phyloP scores from a whole-genome alignment of 441 rosid genomes.

The Rhodomyrtus psidioides region DNA sequence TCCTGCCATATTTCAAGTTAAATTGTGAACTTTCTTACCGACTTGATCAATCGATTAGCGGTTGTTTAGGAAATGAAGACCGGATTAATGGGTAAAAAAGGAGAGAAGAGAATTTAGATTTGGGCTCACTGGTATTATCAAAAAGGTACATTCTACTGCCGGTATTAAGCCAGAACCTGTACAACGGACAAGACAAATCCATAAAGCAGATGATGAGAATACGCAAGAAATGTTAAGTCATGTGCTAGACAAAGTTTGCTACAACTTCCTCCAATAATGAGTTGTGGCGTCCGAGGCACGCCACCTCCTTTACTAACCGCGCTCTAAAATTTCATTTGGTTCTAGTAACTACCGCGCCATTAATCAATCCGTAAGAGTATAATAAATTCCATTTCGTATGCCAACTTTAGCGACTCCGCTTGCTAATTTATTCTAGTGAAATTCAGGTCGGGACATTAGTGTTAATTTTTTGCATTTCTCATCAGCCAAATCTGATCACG shows the following conservation, averaged over 20 bases:
- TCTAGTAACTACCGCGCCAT: too few relatives aligned
- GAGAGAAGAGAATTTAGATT: neutral
- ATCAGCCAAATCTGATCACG: neutral
- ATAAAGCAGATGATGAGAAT: neutral
- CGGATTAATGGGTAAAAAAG: neutral
- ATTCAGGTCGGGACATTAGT: neutral
- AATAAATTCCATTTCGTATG: too few relatives aligned
- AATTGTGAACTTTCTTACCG: neutral
- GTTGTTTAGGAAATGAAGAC: neutral
- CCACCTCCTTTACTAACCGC: too few relatives aligned
- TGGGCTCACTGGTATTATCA: neutral
- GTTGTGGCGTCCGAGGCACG: too few relatives aligned
- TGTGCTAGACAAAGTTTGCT: neutral
- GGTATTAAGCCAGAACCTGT: neutral
- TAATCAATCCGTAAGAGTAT: too few relatives aligned
- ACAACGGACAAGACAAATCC: neutral
- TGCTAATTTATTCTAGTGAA: too few relatives aligned
- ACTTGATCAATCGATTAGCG: neutral
- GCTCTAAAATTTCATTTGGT: too few relatives aligned
- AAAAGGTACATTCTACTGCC: neutral
- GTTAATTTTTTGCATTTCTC: neutral
- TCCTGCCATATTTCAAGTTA: neutral
- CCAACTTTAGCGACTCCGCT: too few relatives aligned
- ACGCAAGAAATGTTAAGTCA: neutral
- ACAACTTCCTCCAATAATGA: neutral